Conservation (phyloP, 305 asterid genomes). For the Fraxinus xanthoxyloides region DNA sequence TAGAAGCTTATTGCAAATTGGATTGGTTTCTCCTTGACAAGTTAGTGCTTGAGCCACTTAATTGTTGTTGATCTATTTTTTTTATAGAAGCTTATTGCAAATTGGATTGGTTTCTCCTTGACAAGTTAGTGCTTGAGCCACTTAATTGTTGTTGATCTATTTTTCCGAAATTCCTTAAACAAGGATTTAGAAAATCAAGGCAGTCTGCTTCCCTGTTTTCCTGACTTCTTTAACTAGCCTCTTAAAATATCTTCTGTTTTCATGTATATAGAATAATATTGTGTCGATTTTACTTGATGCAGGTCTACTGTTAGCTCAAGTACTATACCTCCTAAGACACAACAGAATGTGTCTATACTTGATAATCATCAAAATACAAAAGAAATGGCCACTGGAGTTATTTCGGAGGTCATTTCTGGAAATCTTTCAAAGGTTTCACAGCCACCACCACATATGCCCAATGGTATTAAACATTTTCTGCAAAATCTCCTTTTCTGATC, state of each 20-base stretch:
- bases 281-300: conserved; percentile 12
- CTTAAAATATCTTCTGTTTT: not conserved
- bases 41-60: not conserved
- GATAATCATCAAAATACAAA: conserved; percentile 30
- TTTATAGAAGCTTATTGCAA: not conserved
- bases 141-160: not conserved
- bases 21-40: not conserved
- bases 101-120: not conserved
- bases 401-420: conserved; percentile 27
- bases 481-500: not conserved
- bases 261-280: not conserved
- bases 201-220: not conserved
- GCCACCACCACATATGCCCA: conserved; percentile 53
- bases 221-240: not conserved
- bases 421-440: conserved; percentile 27
- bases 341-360: conserved; percentile 24
- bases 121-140: not conserved
- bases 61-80: not conserved
- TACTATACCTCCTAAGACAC: conserved; percentile 26
- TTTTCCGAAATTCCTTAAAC: not conserved
- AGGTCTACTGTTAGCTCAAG: conserved; percentile 49
- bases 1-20: not conserved
- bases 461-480: conserved; percentile 38
- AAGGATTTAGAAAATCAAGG: not conserved
- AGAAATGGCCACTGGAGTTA: conserved; percentile 24